Conservation (phyloP, 2,329 filamentous ascomycete species). For the Cercospora nicotianae region DNA sequence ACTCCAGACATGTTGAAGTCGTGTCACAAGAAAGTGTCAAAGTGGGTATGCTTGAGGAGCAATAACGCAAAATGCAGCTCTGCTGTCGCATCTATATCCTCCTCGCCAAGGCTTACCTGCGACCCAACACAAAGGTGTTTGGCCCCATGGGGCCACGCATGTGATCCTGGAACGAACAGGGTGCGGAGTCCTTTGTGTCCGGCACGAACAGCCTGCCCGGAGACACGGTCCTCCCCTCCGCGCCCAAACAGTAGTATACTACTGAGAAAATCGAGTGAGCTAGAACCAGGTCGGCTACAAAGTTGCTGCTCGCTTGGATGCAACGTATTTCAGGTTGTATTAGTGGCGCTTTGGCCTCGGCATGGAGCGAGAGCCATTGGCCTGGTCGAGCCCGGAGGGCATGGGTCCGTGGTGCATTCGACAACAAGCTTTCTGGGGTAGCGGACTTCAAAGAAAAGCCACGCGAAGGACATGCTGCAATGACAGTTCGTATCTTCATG, state of each 20-base stretch:
- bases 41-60: not conserved
- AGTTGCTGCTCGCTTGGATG: not conserved
- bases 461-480: not conserved
- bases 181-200: slow-evolving; percentile 13
- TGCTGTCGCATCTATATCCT: slow-evolving; percentile 15
- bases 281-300: not conserved
- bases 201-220: slow-evolving; percentile 9
- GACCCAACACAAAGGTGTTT: not conserved
- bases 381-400: slow-evolving; percentile 12
- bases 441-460: not conserved
- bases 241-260: not conserved
- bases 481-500: not conserved
- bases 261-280: not conserved
- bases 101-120: slow-evolving; percentile 8
- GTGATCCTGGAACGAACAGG: slow-evolving; percentile 9
- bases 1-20: slow-evolving; percentile 9
- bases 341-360: slow-evolving; percentile 11
- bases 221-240: slow-evolving; percentile 17
- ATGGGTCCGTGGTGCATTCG: slow-evolving; percentile 7
- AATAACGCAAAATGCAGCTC: not conserved
- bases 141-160: not conserved
- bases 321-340: slow-evolving; percentile 5
- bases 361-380: slow-evolving; percentile 8
- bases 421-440: slow-evolving; percentile 15
- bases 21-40: not conserved